Evolutionary conservation across 768 basidiomycete species (phyloP).

Genomic region (Leccinum obscurum): DNA sequence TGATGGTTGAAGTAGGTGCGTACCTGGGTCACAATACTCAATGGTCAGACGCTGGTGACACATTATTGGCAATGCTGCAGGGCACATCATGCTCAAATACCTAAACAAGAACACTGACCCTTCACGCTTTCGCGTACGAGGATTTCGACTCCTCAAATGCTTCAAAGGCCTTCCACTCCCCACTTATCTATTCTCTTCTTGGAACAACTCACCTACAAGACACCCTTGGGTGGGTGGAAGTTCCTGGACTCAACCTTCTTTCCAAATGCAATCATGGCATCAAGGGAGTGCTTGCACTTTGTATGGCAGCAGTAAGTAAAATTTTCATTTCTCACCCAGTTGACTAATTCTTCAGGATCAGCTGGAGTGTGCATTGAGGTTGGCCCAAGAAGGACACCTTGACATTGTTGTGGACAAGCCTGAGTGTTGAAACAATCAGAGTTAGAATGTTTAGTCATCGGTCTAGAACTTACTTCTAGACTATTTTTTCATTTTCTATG

Average conservation of each 20-base stretch:
- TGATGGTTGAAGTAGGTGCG: too few species aligned
- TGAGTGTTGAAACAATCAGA: too few species aligned
- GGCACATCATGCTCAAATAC: not conserved
- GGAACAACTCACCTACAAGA: not conserved
- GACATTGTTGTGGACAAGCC: not conserved
- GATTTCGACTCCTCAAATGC: not conserved
- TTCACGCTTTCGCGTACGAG: not conserved
- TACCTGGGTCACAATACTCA: too few species aligned
- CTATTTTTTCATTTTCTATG: too few species aligned
- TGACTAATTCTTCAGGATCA: not conserved
- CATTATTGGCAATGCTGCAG: not conserved
- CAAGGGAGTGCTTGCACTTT: not conserved
- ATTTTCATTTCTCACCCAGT: not conserved
- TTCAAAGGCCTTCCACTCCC: not conserved
- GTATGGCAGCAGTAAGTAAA: not conserved
- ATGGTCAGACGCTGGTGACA: not conserved
- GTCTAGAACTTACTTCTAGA: too few species aligned
- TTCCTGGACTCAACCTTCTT: not conserved
- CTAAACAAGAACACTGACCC: not conserved
- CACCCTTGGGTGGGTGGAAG: not conserved
- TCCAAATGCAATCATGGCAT: not conserved
- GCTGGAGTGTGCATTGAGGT: not conserved
- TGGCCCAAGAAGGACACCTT: not conserved
- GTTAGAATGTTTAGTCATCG: too few species aligned
- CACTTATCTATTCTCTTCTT: not conserved